Evolutionary conservation across 345 rosid genomes (phyloP), one percentile per base, ranked within the genome.

Genomic region (Citrus glauca): DNA sequence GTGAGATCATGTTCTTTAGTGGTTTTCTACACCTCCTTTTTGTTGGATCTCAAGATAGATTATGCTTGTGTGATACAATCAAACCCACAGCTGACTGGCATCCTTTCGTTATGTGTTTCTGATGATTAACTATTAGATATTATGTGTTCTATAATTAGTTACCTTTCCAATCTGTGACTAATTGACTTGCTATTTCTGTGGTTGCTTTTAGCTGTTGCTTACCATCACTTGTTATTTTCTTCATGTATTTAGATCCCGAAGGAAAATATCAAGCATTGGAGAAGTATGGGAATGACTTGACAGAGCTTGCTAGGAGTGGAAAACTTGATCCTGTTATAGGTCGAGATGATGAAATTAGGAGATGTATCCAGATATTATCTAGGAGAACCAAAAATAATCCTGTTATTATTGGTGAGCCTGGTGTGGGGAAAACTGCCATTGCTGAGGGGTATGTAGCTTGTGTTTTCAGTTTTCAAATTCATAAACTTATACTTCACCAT

Each of bases 281-380:
- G 14, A 95, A 91, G 81, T 93, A 91, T 78, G 99, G 99, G 67
- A 95, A 86, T 84, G 99, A 95, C 84, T 85, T 93, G 82, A 90
- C 91, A 32, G 95, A 95, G 88, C 91, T 95, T 84, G 99, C 99
- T 73, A 89, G 80, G 85, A 86, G 88, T 75, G 97, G 99, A 59
- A 95, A 93, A 84, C 98, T 95, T 9, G 99, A 95, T 81, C 98
- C 99, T 75, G 99, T 95, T 70, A 92, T 95, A 48, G 92, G 97
- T 25, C 83, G 98, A 40, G 96, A 95, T 83, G 92, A 95, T 84
- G 97, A 96, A 88, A 94, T 96, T 74, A 90, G 93, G 75, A 86
- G 93, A 20, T 89, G 96, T 74, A 93, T 95, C 77, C 95, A 92
- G 79, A 96, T 96, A 71, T 83, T 96, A 68, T 94, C 91, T 57